Base-by-base conservation (phyloP, 768 basidiomycete genomes). In the Naematelia aurantialba region DNA sequence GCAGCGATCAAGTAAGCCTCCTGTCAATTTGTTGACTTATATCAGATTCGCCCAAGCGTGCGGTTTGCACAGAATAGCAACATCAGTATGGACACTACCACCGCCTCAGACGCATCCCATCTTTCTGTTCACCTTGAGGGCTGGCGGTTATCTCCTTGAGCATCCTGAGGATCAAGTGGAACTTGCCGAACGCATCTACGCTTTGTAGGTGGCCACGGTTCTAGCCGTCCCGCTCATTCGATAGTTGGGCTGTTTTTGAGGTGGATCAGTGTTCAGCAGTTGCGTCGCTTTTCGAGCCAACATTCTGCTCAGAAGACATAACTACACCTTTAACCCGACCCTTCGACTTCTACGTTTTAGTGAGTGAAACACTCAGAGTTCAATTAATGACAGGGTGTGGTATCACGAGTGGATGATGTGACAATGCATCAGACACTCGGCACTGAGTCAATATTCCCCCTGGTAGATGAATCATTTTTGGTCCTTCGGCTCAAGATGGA, bases 271-370 rank as follows among this genome's bases (percentile, higher is more conserved):
- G 59, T 5, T 52, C 62, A 0, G 34, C 65, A 12, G 62, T 65
- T 19, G 62, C 65, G 0, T 62, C 56, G 45, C 27, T 53, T n/a
- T 69, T 61, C 65, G 59, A 63, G 5, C 50, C 61, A 5, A 55
- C 45, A 0, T 60, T 69, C 26, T 46, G 48, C 17, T n/a, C 42
- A 17, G 47, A 61, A 24, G 56, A 61, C 19, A 60, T 69, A 10
- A 55, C 31, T 2, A 69, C 68, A n/a, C 68, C 68, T 22, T 62
- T 66, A n/a, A 62, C 68, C 3, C 47, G 53, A 14, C 55, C 59
- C 12, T 44, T 61, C 24, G 21, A 45, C 5, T 55, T 59, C 24
- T 62, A 62, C 25, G 52, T 5, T n/a, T 48, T 45, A 45, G 61
- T 59, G 25, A 52, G 42, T 44, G 30, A n/a, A 47, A n/a, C n/a